A percentile compares a stretch with the other conserved stretches of the same genome.
Evolutionary conservation across 805 yeast genomes (phyloP).

Genomic region (Geotrichum ghanense): DNA sequence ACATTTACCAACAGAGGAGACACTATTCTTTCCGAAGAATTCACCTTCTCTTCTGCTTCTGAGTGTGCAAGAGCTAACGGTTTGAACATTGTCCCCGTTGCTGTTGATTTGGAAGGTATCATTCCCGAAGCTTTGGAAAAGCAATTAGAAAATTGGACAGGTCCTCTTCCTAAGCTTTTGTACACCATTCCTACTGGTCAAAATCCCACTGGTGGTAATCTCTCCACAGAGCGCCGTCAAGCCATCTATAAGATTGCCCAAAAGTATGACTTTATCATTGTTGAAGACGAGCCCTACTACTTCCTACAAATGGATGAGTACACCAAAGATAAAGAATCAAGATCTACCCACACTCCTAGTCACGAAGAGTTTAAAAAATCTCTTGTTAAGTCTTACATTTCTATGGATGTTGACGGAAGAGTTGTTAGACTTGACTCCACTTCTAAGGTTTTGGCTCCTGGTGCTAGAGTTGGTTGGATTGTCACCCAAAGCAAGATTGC

Average conservation of each 20-base stretch:
- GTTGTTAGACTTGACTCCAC: slow-evolving; percentile 82
- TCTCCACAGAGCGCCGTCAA: slow-evolving; percentile 64
- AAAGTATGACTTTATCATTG: slow-evolving; percentile 73
- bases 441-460: slow-evolving; percentile 89
- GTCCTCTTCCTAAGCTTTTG: slow-evolving; percentile 67
- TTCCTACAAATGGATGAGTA: slow-evolving; percentile 87
- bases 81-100: slow-evolving; percentile 54
- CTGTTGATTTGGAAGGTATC: slow-evolving; percentile 71
- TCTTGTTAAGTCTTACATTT: slow-evolving; percentile 64
- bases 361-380: slow-evolving; percentile 59
- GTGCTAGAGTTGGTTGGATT: slow-evolving; percentile 81
- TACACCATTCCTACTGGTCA: slow-evolving; percentile 95
- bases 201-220: slow-evolving; percentile 91
- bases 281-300: slow-evolving; percentile 97
- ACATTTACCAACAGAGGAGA: slow-evolving; percentile 73
- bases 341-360: slow-evolving; percentile 16
- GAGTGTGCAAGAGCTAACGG: slow-evolving; percentile 74
- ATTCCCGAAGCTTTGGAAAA: slow-evolving; percentile 57
- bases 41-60: slow-evolving; percentile 72
- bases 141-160: slow-evolving; percentile 57
- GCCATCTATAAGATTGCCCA: slow-evolving; percentile 67
- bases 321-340: slow-evolving; percentile 29
- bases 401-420: slow-evolving; percentile 76
- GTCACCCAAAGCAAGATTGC: slow-evolving; percentile 55
- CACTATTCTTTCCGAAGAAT: slow-evolving; percentile 70